Evolutionary conservation across 305 asterid species (phyloP).

Genomic region (Solanum hybrid): DNA sequence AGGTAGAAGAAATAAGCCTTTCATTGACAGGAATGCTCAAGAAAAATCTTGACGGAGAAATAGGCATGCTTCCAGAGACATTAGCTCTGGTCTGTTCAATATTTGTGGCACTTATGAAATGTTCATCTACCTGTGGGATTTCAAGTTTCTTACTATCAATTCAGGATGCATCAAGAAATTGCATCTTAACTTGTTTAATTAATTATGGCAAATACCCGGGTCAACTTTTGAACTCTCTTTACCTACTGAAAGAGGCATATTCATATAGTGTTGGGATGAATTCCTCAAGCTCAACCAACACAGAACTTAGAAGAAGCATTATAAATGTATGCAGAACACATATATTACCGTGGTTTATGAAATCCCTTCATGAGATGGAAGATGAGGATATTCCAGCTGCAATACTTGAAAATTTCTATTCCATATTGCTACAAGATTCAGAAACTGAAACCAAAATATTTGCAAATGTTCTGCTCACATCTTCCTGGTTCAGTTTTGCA

Average conservation of each 20-base stretch:
- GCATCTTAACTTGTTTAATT: constrained; percentile 40
- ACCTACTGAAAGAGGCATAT: constrained; percentile 81
- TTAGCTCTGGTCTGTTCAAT: constrained; percentile 66
- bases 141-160: constrained; percentile 41
- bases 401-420: constrained; percentile 62
- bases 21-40: constrained; percentile 58
- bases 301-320: constrained; percentile 36
- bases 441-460: constrained; percentile 37
- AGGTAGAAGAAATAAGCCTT: constrained; percentile 50
- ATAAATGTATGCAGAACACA: constrained; percentile 41
- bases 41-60: constrained; percentile 53
- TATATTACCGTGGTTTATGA: constrained; percentile 71
- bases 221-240: constrained; percentile 67
- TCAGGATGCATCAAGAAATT: constrained; percentile 46
- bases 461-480: constrained; percentile 46
- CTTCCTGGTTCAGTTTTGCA: constrained; percentile 78
- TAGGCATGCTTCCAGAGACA: constrained; percentile 71
- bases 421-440: constrained; percentile 52
- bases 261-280: constrained; percentile 37
- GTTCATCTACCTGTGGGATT: constrained; percentile 54
- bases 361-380: constrained; percentile 41
- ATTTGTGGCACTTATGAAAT: constrained; percentile 65
- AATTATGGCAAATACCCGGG: constrained; percentile 31
- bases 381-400: constrained; percentile 66
- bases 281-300: constrained; percentile 17